phyloP scores from a whole-genome alignment of 2,329 filamentous ascomycete genomes.

The Trichoderma sp. region DNA sequence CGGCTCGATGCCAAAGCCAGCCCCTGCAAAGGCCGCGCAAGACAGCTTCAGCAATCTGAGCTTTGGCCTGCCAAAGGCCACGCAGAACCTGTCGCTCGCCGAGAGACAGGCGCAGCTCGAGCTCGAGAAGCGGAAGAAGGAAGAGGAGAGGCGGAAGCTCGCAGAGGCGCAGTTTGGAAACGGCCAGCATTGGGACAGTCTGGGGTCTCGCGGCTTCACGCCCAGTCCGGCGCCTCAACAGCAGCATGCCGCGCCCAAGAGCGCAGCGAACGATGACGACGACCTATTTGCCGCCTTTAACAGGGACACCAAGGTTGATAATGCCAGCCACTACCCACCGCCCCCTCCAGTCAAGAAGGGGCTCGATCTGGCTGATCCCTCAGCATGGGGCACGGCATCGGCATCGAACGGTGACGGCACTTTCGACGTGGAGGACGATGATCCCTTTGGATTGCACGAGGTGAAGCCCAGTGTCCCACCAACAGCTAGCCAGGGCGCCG shows the following conservation, averaged over 20 bases:
- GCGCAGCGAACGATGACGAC: conserved; percentile 52
- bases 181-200: conserved; percentile 72
- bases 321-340: conserved; percentile 65
- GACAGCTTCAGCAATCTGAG: conserved; percentile 81
- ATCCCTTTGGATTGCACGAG: conserved; percentile 80
- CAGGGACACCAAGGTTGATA: conserved; percentile 67
- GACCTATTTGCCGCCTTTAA: conserved; percentile 70
- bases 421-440: conserved; percentile 72
- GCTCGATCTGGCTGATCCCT: conserved; percentile 57
- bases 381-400: conserved; percentile 50
- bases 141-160: conserved; percentile 70
- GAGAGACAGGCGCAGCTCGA: conserved; percentile 73
- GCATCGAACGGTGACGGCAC: conserved; percentile 40
- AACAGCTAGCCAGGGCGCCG: conserved; percentile 34
- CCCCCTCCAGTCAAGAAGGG: conserved; percentile 47
- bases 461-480: conserved; percentile 50
- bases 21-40: conserved; percentile 54
- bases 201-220: conserved; percentile 60
- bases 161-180: conserved; percentile 78
- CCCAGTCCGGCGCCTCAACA: conserved; percentile 35
- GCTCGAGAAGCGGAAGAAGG: conserved; percentile 69
- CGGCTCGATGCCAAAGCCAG: conserved; percentile 46
- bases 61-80: conserved; percentile 57
- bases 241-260: conserved; percentile 31
- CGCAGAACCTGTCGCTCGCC: conserved; percentile 73